Base-by-base conservation (phyloP, 1,139 yeast genomes). In the Lodderomyces theae region DNA sequence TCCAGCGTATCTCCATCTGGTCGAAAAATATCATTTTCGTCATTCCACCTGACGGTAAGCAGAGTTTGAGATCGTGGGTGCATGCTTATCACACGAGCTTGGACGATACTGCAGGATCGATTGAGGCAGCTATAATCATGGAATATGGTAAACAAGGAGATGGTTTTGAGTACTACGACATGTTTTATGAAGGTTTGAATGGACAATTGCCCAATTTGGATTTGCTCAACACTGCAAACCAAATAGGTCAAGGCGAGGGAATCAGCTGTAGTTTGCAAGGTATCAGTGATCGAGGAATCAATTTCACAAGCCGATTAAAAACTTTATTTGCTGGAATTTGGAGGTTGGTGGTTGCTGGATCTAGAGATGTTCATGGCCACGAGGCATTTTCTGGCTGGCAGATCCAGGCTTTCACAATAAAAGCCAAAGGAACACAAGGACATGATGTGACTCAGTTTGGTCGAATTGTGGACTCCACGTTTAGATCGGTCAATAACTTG, bases 301-400 rank as follows among this genome's bases (percentile, higher is more conserved):
- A 75, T 42, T 82, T 78, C 52, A 61, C 56, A 43, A 66, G 80
- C 15, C 71, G 97, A 47, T 68, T 86, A 28, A 66, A 68, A 36
- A 79, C 86, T 0, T 60, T 94, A 43, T 48, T 79, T 13, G 66
- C 72, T 32, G 95, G 96, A 0, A 77, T 92, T 24, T 62, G 75
- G 42, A 76, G 77, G 36, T 79, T 88, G 55, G 79, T 90, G 1
- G 58, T 82, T 9, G 77, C 96, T 0, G 97, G 97, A 1, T 60
- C 66, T 10, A 69, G 63, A 17, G 66, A 70, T 11, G 60, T 74
- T 1, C 72, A 79, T 38, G 96, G 97, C 3, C 82, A 89, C 51
- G 97, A 90, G 57, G 88, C 90, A 10, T 92, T 92, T 58, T 84
- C 95, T 39, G 97, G 97, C 2, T 92, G 96, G 96, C 86, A 94